Base-by-base conservation (phyloP, 202 grass and related monocot species). In the Setaria italica region DNA sequence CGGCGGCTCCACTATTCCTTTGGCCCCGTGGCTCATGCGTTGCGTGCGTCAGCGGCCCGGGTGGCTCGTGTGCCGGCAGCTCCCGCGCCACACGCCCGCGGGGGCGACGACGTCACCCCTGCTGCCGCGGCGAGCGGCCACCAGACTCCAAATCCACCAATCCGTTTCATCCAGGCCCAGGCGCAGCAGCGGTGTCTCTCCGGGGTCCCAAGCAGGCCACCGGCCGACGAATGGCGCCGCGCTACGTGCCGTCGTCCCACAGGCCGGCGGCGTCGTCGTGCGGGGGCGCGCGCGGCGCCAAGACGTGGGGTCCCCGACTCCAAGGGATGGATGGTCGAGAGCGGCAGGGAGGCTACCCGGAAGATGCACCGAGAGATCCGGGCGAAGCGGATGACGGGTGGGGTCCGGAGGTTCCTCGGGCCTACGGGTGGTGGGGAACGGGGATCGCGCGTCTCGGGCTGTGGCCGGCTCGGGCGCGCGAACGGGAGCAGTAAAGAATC, bases 331-430 rank as follows among this genome's bases (percentile, higher is more conserved):
- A 25, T 25, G 25, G 25, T 25, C 25, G 25, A 25, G 25, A 25
- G 25, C 25, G 25, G 25, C 25, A 25, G 25, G 25, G 25, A 25
- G 25, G 43, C 43, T 46, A 46, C 25, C 45, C 0, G 30, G 53
- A 41, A 70, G 19, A 34, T 10, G 20, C 59, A 5, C 10, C 30
- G 72, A 32, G 50, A 12, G 70, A 60, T 82, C 7, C 62, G 0
- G 2, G 0, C 1, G 2, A 4, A 10, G 33, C 2, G 3, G 1
- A 47, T 87, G 79, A 70, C 79, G 19, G 2, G 15, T 77, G 45
- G 86, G 72, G 0, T 21, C 0, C 0, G 0, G 2, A 0, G 2
- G 15, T 9, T 1, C 0, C 0, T 5, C 0, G 42, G 34, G 55
- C 80, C 21, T 0, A 63, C 39, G 39, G 37, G 39, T 0, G 39